Evolutionary conservation across 2,329 filamentous ascomycete species (phyloP), one percentile per base, ranked within the genome.

Genomic region (Colletotrichum lentis): DNA sequence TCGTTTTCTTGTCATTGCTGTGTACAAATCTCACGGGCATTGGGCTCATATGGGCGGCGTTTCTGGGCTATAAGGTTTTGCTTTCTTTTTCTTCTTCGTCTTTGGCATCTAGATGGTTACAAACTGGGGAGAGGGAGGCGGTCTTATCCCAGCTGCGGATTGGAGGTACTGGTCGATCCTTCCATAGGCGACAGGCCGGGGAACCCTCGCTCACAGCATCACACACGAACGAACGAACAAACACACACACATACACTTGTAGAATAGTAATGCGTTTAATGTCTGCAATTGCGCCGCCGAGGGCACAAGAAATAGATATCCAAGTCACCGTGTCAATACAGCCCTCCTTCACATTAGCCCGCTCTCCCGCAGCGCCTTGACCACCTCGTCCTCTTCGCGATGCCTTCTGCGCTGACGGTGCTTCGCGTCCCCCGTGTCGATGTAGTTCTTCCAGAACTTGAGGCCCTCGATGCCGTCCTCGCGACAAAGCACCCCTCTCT

Each of bases 401-500:
- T 64, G 57, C 61, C 58, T 70, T 31, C 62, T 73, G 72, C 20
- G 73, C 73, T 49, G 76, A 74, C 70, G 75, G 74, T 60, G 73
- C 69, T 44, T 74, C 62, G 71, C 73, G 27, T 77, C 82, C 0
- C 81, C 83, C 0, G 79, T 82, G 60, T 84, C 81, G 64, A 88
- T 86, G 66, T 83, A 86, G 75, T 99, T 99, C 79, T 92, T 89
- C 96, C 96, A 99, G 78, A 97, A 99, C 74, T 91, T 91, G 54
- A 97, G 83, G 0, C 96, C 96, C 77, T 97, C 94, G 16, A 98
- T 88, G 5, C 93, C 91, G 74, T 97, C 94, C 77, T 99, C 96
- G 55, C 96, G 90, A 77, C 95, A 98, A 22, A 99, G 77, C 3
- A 89, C 88, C 0, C 96, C 96, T 64, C 87, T 88, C 77, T 98